Evolutionary conservation across 106 monocot genomes (phyloP).

Genomic region (Acorus calamus): DNA sequence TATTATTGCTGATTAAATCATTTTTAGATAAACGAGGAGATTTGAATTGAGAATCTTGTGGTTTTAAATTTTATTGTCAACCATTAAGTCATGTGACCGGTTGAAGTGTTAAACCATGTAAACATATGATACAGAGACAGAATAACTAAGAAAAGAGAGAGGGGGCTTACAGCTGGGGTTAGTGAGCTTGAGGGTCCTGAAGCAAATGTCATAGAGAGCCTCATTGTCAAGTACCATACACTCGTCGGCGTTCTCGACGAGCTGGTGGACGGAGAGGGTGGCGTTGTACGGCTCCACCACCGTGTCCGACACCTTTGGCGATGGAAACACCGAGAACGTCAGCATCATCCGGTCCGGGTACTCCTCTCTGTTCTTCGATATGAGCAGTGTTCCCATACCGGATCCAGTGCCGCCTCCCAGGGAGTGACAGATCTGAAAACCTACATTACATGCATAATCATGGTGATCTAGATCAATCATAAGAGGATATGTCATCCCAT

Average conservation of each 20-base stretch:
- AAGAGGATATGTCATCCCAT: no score
- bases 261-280: slow-evolving; percentile 22
- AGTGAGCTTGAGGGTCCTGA: slow-evolving; percentile 27
- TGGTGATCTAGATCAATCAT: no score
- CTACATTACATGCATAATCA: background rate
- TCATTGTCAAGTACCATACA: slow-evolving; percentile 22
- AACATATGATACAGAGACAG: no score
- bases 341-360: slow-evolving; percentile 7
- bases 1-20: no score
- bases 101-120: no score
- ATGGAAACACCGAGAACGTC: background rate
- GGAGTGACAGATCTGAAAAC: slow-evolving; percentile 12
- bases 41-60: no score
- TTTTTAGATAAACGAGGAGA: no score
- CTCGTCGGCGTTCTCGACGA: slow-evolving; percentile 25
- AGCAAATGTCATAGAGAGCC: slow-evolving; percentile 21
- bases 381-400: slow-evolving; percentile 11
- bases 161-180: slow-evolving; percentile 18
- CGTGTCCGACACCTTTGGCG: slow-evolving; percentile 7
- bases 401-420: slow-evolving; percentile 12
- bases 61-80: no score
- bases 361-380: slow-evolving; percentile 6
- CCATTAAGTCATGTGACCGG: no score
- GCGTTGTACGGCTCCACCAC: slow-evolving; percentile 27
- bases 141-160: no score